These are phyloP conservation scores for Tetradesmus obliquus DNA, from an alignment of 139 green algal species.

Conservation along the genomic window DNA sequence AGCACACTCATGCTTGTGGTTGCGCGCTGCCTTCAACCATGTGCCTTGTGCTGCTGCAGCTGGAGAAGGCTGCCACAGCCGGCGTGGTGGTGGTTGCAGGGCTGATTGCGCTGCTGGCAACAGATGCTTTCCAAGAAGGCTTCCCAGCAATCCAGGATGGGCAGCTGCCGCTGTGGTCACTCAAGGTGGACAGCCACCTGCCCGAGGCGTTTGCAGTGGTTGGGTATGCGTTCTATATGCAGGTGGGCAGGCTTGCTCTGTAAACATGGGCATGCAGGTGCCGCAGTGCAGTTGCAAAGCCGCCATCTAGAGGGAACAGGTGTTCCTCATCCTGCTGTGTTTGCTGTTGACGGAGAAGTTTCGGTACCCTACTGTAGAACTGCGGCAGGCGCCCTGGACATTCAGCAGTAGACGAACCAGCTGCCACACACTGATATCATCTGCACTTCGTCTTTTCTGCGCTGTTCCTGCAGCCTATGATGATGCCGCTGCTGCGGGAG, in stretches of 20 bases:
- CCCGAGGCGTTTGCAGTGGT: conserved; percentile 72
- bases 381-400: too few relatives aligned
- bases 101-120: conserved; percentile 64
- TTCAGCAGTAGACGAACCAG: too few relatives aligned
- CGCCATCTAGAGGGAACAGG: too few relatives aligned
- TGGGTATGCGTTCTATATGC: conserved; percentile 78
- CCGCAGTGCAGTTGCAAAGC: neutral
- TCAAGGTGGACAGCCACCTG: conserved; percentile 58
- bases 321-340: too few relatives aligned
- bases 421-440: neutral
- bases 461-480: conserved; percentile 52
- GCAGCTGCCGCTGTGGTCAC: conserved; percentile 69
- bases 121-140: conserved; percentile 36
- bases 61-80: conserved; percentile 74
- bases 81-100: conserved; percentile 74
- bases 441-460: too few relatives aligned
- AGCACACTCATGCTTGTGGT: neutral
- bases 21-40: neutral
- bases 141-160: conserved; percentile 76
- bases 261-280: neutral
- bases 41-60: conserved; percentile 48
- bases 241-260: conserved; percentile 32
- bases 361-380: too few relatives aligned
- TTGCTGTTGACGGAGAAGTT: too few relatives aligned
- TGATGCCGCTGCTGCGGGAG: conserved; percentile 71